These are phyloP conservation scores for Nannochloris sp. DNA, from an alignment of 139 green algal species.

Conservation along the genomic window DNA sequence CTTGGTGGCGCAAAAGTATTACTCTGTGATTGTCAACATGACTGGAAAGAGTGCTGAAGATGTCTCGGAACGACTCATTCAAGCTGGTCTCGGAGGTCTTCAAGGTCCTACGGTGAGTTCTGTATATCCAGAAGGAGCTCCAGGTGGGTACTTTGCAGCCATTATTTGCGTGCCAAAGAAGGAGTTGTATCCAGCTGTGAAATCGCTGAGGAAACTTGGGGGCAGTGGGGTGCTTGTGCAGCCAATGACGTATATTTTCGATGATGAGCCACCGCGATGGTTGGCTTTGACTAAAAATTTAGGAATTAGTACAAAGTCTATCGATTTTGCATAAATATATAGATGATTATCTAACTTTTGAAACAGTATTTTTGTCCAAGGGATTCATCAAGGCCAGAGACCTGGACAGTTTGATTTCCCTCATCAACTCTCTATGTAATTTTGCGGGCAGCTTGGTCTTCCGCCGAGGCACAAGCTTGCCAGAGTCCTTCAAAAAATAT, in stretches of 20 bases:
- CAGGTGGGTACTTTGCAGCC: conserved; percentile 44
- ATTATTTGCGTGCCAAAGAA: conserved; percentile 83
- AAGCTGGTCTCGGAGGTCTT: conserved; percentile 43
- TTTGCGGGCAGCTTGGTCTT: conserved; percentile 20
- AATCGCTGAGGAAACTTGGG: conserved; percentile 76
- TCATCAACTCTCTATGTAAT: conserved; percentile 18
- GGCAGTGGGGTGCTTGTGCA: conserved; percentile 90
- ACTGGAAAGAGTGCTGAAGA: conserved; percentile 57
- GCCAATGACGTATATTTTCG: conserved; percentile 98
- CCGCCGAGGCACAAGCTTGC: conserved; percentile 15
- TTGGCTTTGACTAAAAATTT: conserved; percentile 57
- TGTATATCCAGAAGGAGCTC: conserved; percentile 44
- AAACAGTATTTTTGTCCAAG: neutral
- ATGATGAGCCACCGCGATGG: conserved; percentile 90
- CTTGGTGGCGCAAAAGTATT: conserved; percentile 79
- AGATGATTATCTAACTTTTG: neutral
- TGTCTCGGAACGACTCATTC: conserved; percentile 61
- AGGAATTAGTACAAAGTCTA: conserved; percentile 18
- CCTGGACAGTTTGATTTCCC: conserved; percentile 16
- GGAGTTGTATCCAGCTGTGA: conserved; percentile 76
- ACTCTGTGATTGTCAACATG: conserved; percentile 89
- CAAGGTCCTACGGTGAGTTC: conserved; percentile 84
- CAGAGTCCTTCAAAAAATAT: conserved; percentile 16
- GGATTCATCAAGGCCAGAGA: conserved; percentile 7
- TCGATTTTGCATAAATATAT: conserved; percentile 2